Percentiles rank a stretch among this genome's conserved stretches.
phyloP scores from a whole-genome alignment of 176 grass and related monocot genomes.

The Urochloa ruziziensis region DNA sequence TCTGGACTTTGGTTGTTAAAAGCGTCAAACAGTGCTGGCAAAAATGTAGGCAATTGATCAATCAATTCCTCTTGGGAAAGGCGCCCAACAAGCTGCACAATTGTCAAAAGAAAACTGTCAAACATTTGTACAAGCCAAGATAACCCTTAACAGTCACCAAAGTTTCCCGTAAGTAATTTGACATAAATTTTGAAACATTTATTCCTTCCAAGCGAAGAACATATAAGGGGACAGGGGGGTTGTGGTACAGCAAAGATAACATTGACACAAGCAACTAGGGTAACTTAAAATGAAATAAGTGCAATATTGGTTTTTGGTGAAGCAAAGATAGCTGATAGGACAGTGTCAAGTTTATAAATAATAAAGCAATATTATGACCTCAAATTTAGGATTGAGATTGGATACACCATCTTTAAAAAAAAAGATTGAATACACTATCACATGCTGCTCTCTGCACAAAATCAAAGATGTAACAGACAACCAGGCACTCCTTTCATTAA shows the following conservation, averaged over 20 bases:
- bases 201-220: neutral
- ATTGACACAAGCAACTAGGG: neutral
- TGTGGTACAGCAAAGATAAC: neutral
- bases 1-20: constrained; percentile 96
- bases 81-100: constrained; percentile 72
- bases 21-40: constrained; percentile 92
- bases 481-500: neutral
- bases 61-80: constrained; percentile 88
- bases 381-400: neutral
- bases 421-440: constrained; percentile 6
- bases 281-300: neutral
- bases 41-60: constrained; percentile 80
- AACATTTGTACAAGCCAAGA: constrained; percentile 2
- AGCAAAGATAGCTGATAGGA: neutral
- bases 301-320: neutral
- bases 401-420: constrained; percentile 5
- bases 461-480: neutral
- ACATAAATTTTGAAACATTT: neutral
- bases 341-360: neutral
- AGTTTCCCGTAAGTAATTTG: too few species aligned
- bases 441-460: constrained; percentile 11
- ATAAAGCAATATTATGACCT: neutral
- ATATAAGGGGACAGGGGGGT: neutral
- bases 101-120: constrained; percentile 29
- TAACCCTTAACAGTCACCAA: neutral